Base-by-base conservation (phyloP, 2,329 filamentous ascomycete species). In the Alternaria arborescens region DNA sequence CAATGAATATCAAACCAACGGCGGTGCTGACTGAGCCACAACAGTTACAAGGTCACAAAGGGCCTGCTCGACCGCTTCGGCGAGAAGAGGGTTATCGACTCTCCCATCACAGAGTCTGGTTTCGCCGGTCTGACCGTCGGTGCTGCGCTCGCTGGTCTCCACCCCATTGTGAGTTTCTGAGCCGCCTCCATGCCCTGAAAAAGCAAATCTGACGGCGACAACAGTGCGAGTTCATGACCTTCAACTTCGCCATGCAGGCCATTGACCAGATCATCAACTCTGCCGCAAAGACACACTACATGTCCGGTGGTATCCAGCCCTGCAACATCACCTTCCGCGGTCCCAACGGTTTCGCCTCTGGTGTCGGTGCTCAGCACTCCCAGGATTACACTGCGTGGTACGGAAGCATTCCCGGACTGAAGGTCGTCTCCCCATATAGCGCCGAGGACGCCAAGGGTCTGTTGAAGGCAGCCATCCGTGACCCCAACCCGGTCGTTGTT, bases 221-320 rank as follows among this genome's bases (percentile, higher is more conserved):
- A 52, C 69, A 95, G 92, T 95, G 91, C 88, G 95, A 99, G 85
- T 99, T 99, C 87, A 99, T 99, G 95, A 99, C 95, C 77, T 98
- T 97, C 89, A 99, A 99, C 88, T 98, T 98, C 80, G 94, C 95
- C 82, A 99, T 99, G 95, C 95, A 99, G 85, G 93, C 95, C 79
- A 99, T 99, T 82, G 95, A 99, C 81, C 95, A 99, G 82, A 92
- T 99, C 79, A 94, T 99, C 88, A 99, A 99, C 89, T 98, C 94
- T 51, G 95, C 86, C 73, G 95, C 93, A 78, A 99, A 99, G 88
- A 99, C 95, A 59, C 94, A 99, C 78, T 99, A 99, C 87, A 99
- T 99, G 95, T 98, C 95, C 68, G 95, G 95, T 76, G 95, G 95
- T 81, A 98, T 97, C 81, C 95, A 99, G 84, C 95, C 95, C 75